phyloP scores from a whole-genome alignment of 345 rosid species.

The Acer campestre region DNA sequence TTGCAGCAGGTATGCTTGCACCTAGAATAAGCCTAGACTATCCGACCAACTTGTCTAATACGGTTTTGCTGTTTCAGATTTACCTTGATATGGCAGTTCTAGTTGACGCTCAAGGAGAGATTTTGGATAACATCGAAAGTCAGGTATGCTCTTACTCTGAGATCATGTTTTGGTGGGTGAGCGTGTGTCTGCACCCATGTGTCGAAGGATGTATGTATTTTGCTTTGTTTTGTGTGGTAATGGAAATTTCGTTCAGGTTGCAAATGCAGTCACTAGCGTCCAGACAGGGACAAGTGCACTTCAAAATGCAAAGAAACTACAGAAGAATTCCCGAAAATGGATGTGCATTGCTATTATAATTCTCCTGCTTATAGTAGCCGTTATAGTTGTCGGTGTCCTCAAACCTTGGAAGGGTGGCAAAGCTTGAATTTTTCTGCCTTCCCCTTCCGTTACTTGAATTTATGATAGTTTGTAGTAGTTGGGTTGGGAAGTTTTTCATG shows the following conservation, averaged over 20 bases:
- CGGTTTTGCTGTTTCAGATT: conserved; percentile 40
- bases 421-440: conserved; percentile 25
- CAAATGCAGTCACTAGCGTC: conserved; percentile 47
- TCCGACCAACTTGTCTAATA: conserved; percentile 17
- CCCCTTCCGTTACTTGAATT: conserved; percentile 13
- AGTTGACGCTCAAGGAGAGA: conserved; percentile 75
- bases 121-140: conserved; percentile 65
- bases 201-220: conserved; percentile 11
- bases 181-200: not conserved
- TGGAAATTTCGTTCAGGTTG: conserved; percentile 41
- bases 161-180: not conserved
- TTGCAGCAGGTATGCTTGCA: conserved; percentile 67
- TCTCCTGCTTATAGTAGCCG: conserved; percentile 43
- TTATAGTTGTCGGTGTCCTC: conserved; percentile 42
- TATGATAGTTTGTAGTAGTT: not conserved
- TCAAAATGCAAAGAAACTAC: conserved; percentile 43
- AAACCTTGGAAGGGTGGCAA: conserved; percentile 45
- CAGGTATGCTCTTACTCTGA: conserved; percentile 49
- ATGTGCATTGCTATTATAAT: conserved; percentile 51
- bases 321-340: conserved; percentile 48
- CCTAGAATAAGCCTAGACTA: not conserved
- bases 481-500: not conserved
- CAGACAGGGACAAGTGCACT: conserved; percentile 46
- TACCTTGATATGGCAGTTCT: conserved; percentile 75
- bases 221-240: conserved; percentile 21